Percentiles rank a stretch among this genome's conserved stretches.
phyloP scores from a whole-genome alignment of 208 protist genomes.

The Trypanosomatidae sp. region DNA sequence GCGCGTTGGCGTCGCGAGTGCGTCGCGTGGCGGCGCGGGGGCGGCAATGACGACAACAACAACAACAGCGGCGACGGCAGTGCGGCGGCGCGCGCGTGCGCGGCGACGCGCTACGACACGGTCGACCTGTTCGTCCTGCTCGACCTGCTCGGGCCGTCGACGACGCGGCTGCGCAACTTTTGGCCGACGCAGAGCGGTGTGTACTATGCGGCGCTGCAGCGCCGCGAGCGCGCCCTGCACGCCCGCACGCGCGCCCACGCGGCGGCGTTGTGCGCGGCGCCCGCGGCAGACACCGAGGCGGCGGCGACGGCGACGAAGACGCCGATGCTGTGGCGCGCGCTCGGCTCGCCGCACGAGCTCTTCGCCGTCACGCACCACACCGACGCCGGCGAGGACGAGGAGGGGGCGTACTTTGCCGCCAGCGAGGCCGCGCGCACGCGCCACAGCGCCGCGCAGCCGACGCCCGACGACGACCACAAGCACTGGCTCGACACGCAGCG shows the following conservation, averaged over 20 bases:
- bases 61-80: no score
- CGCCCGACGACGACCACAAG: conserved; percentile 59
- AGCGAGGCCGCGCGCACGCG: conserved; percentile 16
- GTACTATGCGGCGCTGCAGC: conserved; percentile 16
- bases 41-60: neutral
- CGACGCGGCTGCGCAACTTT: conserved; percentile 36
- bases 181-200: conserved; percentile 44
- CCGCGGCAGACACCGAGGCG: no score
- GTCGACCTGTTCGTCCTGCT: conserved; percentile 75
- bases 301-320: no score
- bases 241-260: conserved; percentile 8
- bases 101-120: conserved; percentile 16
- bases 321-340: conserved; percentile 1
- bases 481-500: conserved; percentile 63
- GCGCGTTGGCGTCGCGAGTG: conserved; percentile 13
- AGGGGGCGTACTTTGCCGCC: conserved; percentile 19
- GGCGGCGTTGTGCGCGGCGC: no score
- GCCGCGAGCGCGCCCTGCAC: conserved; percentile 16
- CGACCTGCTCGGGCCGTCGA: conserved; percentile 63
- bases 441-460: conserved; percentile 7
- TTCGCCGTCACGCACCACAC: conserved; percentile 3
- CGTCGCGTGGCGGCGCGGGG: no score
- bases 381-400: conserved; percentile 4
- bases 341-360: conserved; percentile 6
- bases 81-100: neutral